Evolutionary conservation across 129 eudicot species (phyloP).

Genomic region (Saposhnikovia divaricata): DNA sequence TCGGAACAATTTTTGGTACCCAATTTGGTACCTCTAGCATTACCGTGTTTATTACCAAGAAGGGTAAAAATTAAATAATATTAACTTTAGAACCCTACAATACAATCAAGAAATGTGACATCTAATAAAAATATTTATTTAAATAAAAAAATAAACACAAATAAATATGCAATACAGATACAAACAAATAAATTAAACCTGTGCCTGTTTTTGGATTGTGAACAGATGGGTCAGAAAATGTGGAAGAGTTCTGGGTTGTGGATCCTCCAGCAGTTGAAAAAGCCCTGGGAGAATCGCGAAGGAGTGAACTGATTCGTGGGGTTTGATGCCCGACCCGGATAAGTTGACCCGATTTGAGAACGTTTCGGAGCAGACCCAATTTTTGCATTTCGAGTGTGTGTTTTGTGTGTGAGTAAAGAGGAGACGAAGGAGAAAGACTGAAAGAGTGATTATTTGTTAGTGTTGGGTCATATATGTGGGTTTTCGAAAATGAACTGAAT

Average conservation of each 20-base stretch:
- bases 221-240: constrained; percentile 21
- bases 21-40: too few relatives aligned
- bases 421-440: background rate
- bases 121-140: too few relatives aligned
- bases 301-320: constrained; percentile 24
- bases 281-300: constrained; percentile 18
- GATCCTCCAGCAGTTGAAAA: constrained; percentile 40
- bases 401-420: background rate
- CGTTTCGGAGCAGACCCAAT: constrained; percentile 39
- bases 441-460: background rate
- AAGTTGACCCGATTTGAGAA: constrained; percentile 30
- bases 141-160: background rate
- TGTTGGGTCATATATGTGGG: background rate
- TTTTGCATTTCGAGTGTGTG: background rate
- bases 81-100: background rate
- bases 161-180: background rate
- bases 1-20: too few relatives aligned
- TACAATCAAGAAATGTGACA: background rate
- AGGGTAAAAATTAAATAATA: too few relatives aligned
- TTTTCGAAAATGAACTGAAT: background rate
- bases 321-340: constrained; percentile 17
- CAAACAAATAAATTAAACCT: constrained; percentile 12
- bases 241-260: constrained; percentile 16
- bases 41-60: too few relatives aligned
- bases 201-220: constrained; percentile 11